Percentiles rank a stretch among this genome's conserved stretches.
Evolutionary conservation across 805 yeast species (phyloP).

Genomic region (Tetrapisispora namnaoensis): DNA sequence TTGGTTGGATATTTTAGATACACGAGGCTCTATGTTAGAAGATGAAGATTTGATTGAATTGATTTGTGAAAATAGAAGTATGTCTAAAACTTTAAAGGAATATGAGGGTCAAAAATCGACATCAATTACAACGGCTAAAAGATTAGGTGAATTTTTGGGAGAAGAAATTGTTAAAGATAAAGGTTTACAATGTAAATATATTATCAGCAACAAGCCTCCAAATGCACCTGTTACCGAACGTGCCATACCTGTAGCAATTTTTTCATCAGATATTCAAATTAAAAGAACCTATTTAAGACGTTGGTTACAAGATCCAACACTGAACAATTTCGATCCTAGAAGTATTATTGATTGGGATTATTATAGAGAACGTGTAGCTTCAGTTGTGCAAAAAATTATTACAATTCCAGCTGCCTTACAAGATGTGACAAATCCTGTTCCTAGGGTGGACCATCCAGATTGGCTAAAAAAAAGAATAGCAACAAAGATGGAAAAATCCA

Average conservation of each 20-base stretch:
- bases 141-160: constrained; percentile 91
- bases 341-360: constrained; percentile 88
- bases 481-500: constrained; percentile 51
- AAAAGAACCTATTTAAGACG: constrained; percentile 67
- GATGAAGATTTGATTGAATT: constrained; percentile 90
- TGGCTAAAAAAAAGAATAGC: constrained; percentile 71
- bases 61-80: constrained; percentile 91
- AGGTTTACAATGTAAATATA: constrained; percentile 90
- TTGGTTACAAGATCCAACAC: constrained; percentile 75
- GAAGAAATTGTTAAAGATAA: constrained; percentile 94
- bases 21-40: constrained; percentile 76
- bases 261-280: constrained; percentile 66
- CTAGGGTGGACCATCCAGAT: constrained; percentile 86
- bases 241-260: constrained; percentile 93
- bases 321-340: constrained; percentile 80
- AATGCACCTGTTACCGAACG: constrained; percentile 91
- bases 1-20: constrained; percentile 90
- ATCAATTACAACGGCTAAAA: constrained; percentile 86
- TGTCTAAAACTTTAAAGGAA: constrained; percentile 86
- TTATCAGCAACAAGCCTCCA: constrained; percentile 73
- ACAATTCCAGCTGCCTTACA: constrained; percentile 97
- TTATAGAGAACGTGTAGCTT: constrained; percentile 80
- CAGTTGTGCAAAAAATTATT: constrained; percentile 88
- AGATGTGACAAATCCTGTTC: constrained; percentile 81
- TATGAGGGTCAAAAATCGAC: constrained; percentile 89